phyloP scores from a whole-genome alignment of 2,329 filamentous ascomycete species.

The Delphinella strobiligena region DNA sequence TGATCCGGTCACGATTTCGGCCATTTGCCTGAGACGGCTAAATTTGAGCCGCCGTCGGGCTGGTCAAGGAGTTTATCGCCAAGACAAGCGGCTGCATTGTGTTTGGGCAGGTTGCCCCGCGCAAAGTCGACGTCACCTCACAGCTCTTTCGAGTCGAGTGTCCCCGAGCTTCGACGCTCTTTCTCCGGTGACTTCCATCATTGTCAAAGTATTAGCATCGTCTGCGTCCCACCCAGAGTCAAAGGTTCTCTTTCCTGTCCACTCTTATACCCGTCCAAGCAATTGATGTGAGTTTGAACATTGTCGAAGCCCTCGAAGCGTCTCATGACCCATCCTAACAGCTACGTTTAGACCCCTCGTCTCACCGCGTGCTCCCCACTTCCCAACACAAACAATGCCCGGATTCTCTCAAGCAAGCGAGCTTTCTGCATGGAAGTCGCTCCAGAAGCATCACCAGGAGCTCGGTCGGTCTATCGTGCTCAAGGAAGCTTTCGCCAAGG shows the following conservation, averaged over 20 bases:
- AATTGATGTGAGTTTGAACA: not conserved
- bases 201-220: too few relatives aligned
- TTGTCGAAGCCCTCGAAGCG: constrained; percentile 1
- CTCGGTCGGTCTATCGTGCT: constrained; percentile 79
- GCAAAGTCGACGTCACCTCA: not conserved
- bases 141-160: not conserved
- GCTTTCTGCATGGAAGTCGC: constrained; percentile 75
- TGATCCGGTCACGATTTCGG: too few relatives aligned
- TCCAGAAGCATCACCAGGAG: constrained; percentile 74
- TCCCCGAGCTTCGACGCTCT: not conserved
- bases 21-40: too few relatives aligned
- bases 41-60: too few relatives aligned
- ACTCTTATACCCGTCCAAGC: not conserved
- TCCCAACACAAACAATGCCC: constrained; percentile 31
- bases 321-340: constrained; percentile 4
- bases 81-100: too few relatives aligned
- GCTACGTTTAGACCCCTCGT: not conserved
- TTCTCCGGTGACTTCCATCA: not conserved
- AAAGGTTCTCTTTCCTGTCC: not conserved
- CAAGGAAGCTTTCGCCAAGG: constrained; percentile 78
- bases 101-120: not conserved
- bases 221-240: not conserved
- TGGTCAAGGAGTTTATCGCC: too few relatives aligned
- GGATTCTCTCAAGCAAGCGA: constrained; percentile 74
- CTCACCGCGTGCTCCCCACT: constrained; percentile 7